A percentile compares a stretch with the other conserved stretches of the same genome.
Evolutionary conservation across 768 basidiomycete species (phyloP).

Genomic region (Tricholoma bakamatsutake): DNA sequence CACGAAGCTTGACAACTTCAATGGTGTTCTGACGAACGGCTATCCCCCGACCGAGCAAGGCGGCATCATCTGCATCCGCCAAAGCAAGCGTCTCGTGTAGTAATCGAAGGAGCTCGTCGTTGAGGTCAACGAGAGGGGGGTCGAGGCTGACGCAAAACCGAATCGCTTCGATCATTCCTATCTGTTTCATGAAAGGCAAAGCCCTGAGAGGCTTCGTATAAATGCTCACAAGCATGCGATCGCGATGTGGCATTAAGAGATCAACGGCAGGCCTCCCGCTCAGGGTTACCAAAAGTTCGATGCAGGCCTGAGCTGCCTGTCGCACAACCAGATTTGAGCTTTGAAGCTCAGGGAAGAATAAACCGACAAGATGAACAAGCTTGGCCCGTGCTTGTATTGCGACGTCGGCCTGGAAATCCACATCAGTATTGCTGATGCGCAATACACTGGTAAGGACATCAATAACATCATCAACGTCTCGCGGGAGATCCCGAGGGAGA

Average conservation of each 20-base stretch:
- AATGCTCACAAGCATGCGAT: conserved; percentile 82
- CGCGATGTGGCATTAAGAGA: conserved; percentile 78
- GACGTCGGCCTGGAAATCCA: conserved; percentile 40
- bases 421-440: conserved; percentile 48
- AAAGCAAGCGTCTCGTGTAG: conserved; percentile 91
- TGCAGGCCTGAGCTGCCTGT: conserved; percentile 74
- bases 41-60: conserved; percentile 67
- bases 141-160: conserved; percentile 88
- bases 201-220: conserved; percentile 97
- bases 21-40: conserved; percentile 66
- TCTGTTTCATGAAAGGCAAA: conserved; percentile 90
- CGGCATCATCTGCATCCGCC: conserved; percentile 92
- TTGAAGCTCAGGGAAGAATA: conserved; percentile 85
- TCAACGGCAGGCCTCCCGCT: conserved; percentile 69
- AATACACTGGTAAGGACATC: conserved; percentile 70
- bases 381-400: conserved; percentile 43
- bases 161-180: conserved; percentile 96
- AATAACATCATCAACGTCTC: conserved; percentile 71
- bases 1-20: conserved; percentile 85
- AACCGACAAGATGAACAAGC: conserved; percentile 65
- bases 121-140: conserved; percentile 86
- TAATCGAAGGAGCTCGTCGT: conserved; percentile 87
- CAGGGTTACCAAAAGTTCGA: conserved; percentile 70
- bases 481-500: conserved; percentile 84
- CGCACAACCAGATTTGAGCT: conserved; percentile 84